Conservation (phyloP, 768 basidiomycete genomes). For the Sarcomyxa edulis region DNA sequence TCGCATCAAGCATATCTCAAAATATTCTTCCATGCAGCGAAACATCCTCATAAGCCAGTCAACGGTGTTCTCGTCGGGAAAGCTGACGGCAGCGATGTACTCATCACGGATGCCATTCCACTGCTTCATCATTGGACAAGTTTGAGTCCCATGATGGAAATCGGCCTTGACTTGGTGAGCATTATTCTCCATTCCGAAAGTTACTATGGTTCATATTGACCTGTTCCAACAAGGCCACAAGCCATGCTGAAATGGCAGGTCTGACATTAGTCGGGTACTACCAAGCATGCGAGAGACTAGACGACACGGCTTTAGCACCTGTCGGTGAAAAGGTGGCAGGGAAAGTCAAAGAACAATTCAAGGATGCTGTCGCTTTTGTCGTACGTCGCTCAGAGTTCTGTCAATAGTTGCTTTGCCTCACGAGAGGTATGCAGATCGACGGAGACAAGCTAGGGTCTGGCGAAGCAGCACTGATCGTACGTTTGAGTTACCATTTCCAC, state of each 20-base stretch:
- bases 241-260: slow-evolving; percentile 49
- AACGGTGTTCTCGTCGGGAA: slow-evolving; percentile 76
- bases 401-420: background rate
- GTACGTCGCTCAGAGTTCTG: slow-evolving; percentile 34
- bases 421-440: slow-evolving; percentile 42
- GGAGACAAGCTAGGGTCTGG: slow-evolving; percentile 49
- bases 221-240: slow-evolving; percentile 39
- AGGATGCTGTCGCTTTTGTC: slow-evolving; percentile 63
- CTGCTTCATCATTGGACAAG: slow-evolving; percentile 83
- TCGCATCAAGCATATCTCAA: slow-evolving; percentile 65
- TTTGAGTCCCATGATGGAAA: slow-evolving; percentile 82
- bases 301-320: slow-evolving; percentile 55
- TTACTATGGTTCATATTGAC: slow-evolving; percentile 3
- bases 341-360: slow-evolving; percentile 48
- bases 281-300: slow-evolving; percentile 62
- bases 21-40: slow-evolving; percentile 73
- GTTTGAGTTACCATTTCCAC: slow-evolving; percentile 17
- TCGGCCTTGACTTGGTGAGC: slow-evolving; percentile 71
- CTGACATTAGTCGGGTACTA: slow-evolving; percentile 68
- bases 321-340: slow-evolving; percentile 61
- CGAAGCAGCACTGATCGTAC: slow-evolving; percentile 52
- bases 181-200: background rate
- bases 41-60: slow-evolving; percentile 69
- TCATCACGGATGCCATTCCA: slow-evolving; percentile 64
- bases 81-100: slow-evolving; percentile 27